Evolutionary conservation across 2,329 filamentous ascomycete genomes (phyloP).

Genomic region (Penicillium hordei): DNA sequence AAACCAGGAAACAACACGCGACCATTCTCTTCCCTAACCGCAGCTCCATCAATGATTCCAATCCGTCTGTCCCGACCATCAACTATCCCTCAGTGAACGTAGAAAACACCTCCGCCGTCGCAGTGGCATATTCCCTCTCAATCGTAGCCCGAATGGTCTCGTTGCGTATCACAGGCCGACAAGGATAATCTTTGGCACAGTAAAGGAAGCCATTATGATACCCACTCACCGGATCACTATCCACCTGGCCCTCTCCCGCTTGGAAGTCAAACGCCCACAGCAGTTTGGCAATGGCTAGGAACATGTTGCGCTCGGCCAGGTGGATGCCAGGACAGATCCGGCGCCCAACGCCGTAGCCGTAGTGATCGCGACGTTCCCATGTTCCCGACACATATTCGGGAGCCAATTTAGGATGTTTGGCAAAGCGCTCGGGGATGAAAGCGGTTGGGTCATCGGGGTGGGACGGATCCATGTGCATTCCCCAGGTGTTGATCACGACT

Average conservation of each 20-base stretch:
- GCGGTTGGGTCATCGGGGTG: not conserved
- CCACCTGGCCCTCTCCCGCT: not conserved
- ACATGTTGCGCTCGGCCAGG: constrained; percentile 1
- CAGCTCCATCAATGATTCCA: not conserved
- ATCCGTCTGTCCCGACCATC: not conserved
- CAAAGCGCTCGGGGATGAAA: not conserved
- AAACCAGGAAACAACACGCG: not conserved
- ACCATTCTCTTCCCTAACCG: not conserved
- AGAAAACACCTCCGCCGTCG: not conserved
- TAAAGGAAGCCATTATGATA: constrained; percentile 1
- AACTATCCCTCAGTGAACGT: not conserved
- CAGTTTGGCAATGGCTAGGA: not conserved
- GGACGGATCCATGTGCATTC: not conserved
- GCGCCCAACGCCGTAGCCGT: not conserved
- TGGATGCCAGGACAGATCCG: constrained; percentile 5
- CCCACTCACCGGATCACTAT: not conserved
- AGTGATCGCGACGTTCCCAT: constrained; percentile 1
- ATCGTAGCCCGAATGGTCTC: not conserved
- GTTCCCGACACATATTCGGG: not conserved
- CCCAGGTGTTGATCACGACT: not conserved
- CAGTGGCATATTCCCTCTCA: not conserved
- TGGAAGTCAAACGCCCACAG: not conserved
- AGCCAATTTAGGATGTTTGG: not conserved
- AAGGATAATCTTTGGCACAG: not conserved
- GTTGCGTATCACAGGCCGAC: not conserved